Evolutionary conservation across 805 yeast species (phyloP).

Genomic region (Candida orba): DNA sequence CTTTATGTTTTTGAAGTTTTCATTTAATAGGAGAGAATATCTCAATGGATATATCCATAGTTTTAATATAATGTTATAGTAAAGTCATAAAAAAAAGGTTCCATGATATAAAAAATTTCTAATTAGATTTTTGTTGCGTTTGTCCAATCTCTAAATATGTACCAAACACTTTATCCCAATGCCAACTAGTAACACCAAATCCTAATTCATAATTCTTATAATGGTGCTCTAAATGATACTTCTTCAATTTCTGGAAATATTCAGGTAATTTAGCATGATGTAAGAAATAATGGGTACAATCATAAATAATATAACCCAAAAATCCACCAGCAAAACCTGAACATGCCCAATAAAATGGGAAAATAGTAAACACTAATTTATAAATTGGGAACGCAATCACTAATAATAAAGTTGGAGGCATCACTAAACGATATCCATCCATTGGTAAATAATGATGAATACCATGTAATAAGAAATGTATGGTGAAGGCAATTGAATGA

Average conservation of each 20-base stretch:
- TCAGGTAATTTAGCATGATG: conserved; percentile 84
- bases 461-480: conserved; percentile 92
- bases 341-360: conserved; percentile 82
- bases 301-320: conserved; percentile 88
- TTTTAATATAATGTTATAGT: neutral
- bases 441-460: conserved; percentile 96
- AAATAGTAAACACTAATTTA: conserved; percentile 61
- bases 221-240: conserved; percentile 93
- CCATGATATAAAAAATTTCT: neutral
- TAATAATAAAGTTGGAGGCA: conserved; percentile 88
- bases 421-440: conserved; percentile 88
- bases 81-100: neutral
- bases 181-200: conserved; percentile 89
- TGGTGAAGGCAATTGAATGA: conserved; percentile 60
- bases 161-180: conserved; percentile 91
- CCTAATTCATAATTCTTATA: conserved; percentile 96
- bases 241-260: conserved; percentile 71
- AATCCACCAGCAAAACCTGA: conserved; percentile 95
- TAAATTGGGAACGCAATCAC: conserved; percentile 75
- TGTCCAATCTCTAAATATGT: conserved; percentile 51
- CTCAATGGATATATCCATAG: neutral
- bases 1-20: too few species aligned
- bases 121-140: conserved; percentile 12
- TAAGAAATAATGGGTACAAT: conserved; percentile 86
- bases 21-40: too few species aligned